phyloP scores from a whole-genome alignment of 257 asterid genomes.

The Paraleonurus japonicus region DNA sequence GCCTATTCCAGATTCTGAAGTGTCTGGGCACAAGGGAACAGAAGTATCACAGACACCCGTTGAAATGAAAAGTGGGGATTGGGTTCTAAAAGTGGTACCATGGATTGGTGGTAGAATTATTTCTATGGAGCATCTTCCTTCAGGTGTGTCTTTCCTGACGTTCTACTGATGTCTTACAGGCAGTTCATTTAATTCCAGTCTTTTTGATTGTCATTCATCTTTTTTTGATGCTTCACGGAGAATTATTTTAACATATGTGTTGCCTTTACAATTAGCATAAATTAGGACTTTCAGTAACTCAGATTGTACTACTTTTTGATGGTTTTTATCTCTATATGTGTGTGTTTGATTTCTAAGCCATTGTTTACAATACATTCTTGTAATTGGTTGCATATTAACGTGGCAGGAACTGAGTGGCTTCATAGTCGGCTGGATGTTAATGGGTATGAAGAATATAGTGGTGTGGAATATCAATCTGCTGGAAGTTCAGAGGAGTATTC shows the following conservation, averaged over 20 bases:
- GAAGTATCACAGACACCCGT: slow-evolving; percentile 62
- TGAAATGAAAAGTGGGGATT: slow-evolving; percentile 67
- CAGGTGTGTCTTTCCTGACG: slow-evolving; percentile 40
- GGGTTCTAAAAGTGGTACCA: slow-evolving; percentile 79
- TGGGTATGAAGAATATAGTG: slow-evolving; percentile 90
- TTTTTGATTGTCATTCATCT: not conserved
- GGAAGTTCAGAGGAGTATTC: slow-evolving; percentile 84
- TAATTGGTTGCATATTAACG: not conserved
- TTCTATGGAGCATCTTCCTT: slow-evolving; percentile 84
- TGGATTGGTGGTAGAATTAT: slow-evolving; percentile 92
- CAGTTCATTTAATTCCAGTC: slow-evolving; percentile 1
- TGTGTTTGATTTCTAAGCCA: not conserved
- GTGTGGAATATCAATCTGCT: slow-evolving; percentile 74
- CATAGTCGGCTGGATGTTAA: slow-evolving; percentile 71
- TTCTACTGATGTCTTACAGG: not conserved
- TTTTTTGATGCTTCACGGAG: not conserved
- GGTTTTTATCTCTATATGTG: not conserved
- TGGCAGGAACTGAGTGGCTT: slow-evolving; percentile 92
- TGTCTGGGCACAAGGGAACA: slow-evolving; percentile 57
- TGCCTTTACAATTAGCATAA: not conserved
- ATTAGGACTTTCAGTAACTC: not conserved
- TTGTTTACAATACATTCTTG: not conserved
- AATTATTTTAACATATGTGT: not conserved
- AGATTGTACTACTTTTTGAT: not conserved
- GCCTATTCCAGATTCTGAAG: slow-evolving; percentile 59